Base-by-base conservation (phyloP, 192 early-diverging fungal genomes). In the Umbelopsis sp. region DNA sequence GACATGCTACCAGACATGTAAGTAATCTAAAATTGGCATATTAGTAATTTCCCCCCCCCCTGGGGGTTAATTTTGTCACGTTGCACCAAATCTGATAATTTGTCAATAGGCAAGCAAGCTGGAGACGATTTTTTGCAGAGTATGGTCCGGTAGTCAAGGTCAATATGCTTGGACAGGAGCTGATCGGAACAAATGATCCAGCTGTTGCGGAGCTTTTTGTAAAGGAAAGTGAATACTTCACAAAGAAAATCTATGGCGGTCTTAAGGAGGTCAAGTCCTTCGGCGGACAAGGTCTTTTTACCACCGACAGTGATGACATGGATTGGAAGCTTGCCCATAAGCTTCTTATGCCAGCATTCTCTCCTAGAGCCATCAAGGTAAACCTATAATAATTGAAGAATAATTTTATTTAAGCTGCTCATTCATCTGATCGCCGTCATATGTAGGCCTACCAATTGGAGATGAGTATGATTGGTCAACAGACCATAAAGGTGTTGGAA, bases 321-420 rank as follows among this genome's bases (percentile, higher is more conserved):
- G 79, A 86, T 26, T 89, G 88, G 88, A 70, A 75, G 32, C 74
- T 87, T 6, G 86, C 81, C 9, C 88, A 89, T 71, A 84, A 84
- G 68, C 65, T 89, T 25, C 65, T 89, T 4, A 87, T 89, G 76
- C 88, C 88, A 4, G 84, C 85, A 7, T 89, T 89, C 65, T 71
- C 68, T 45, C 69, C 79, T 25, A 66, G 79, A 52, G 79, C 79
- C 22, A 71, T 76, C n/a, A 80, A 80, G 52, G 79, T 76, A 53
- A 47, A 21, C n/a, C 36, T 38, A 5, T 38, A 8, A 38, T 5
- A 8, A 45, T 26, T 69, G n/a, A n/a, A 17, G 1, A 43, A 2
- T 14, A 38, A 45, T 45, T 26, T 11, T 22, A 36, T 52, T 29
- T 3, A 45, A 14, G 3, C 20, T 49, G 44, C 26, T 49, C 45